Evolutionary conservation across 345 rosid genomes (phyloP), one percentile per base, ranked within the genome.

Genomic region (Rhodamnia rubescens): DNA sequence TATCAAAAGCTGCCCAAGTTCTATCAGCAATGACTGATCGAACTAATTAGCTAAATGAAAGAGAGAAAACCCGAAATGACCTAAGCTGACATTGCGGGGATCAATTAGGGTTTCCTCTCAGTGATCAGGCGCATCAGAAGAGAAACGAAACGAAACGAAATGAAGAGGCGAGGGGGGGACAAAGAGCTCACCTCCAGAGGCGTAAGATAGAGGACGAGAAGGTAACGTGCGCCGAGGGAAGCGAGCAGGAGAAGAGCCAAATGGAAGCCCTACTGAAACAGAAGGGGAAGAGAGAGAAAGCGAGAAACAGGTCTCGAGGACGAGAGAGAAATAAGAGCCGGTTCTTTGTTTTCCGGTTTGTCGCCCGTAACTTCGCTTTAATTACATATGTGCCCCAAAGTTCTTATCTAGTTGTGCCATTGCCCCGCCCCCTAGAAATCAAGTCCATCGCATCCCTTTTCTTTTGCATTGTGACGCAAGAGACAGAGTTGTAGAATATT

Each of bases 171-270:
- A 61, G 74, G 74, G 74, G 74, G 74, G 10, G 40, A 32, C 74
- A 32, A 36, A 50, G 32, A 36, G 84, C 86, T 57, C 55, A 88
- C 90, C 88, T 88, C 90, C 69, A 54, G 84, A 42, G 80, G 74
- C 81, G 86, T 29, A 27, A 5, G 81, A 57, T 58, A 27, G 57
- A 42, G 81, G 50, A 27, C 80, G 52, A 42, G 81, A 50, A 53
- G 86, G 14, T 40, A 84, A 82, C 86, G 86, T 82, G 86, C 88
- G 82, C 86, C 87, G 74, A 80, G 75, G 69, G 44, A 81, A 42
- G 82, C n/a, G 81, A 75, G 56, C 49, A 0, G 15, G 52, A 42
- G 85, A 20, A 13, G 53, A 11, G 78, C 78, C 74, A 81, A 44
- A 12, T 75, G 87, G 49, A 87, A 84, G 85, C 80, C 85, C 85